Evolutionary conservation across 2,329 filamentous ascomycete species (phyloP), one percentile per base, ranked within the genome.

Genomic region (Neonectria punicea): DNA sequence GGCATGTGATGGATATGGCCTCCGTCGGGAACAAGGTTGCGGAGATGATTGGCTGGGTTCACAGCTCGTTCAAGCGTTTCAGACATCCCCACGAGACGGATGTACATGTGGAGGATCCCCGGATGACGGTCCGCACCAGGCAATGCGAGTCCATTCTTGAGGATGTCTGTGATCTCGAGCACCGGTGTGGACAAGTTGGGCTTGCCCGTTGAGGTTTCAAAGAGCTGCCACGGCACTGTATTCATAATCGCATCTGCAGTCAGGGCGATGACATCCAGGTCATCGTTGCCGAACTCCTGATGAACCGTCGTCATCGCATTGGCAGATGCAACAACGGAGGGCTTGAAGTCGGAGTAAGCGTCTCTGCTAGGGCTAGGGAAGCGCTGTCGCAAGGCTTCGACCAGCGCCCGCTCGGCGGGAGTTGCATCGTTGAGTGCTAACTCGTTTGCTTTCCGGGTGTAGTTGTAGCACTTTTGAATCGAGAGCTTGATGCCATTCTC

Each of bases 1-100:
- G 92, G 91, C 92, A 94, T 94, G 73, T 93, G 91, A 43, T 89
- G 83, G 1, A 93, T 80, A 76, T 93, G 91, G 0, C 90, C 91
- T 0, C 87, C 84, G 74, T 93, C 90, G 0, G 90, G 90, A 0
- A 90, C 85, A 4, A 93, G 82, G 14, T 82, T 83, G 25, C 91
- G 87, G 9, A 93, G 82, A 20, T 81, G 79, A 71, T 93, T 85
- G 5, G 90, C 90, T 0, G 85, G 82, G 0, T 85, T 80, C 14
- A 92, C 75, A 1, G 88, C 91, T 1, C 78, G 75, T 74, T 93
- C 91, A 0, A 91, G 91, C 0, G 80, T 83, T 0, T 81, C 79
- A 1, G 90, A 92, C 90, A 93, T 93, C 73, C 93, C 91, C 84
- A 93, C 90, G 1, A 92, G 84, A 72, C 93, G 91, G 56, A 93